Evolutionary conservation across 208 protist species (phyloP).

Genomic region (Naegleria gruberi): DNA sequence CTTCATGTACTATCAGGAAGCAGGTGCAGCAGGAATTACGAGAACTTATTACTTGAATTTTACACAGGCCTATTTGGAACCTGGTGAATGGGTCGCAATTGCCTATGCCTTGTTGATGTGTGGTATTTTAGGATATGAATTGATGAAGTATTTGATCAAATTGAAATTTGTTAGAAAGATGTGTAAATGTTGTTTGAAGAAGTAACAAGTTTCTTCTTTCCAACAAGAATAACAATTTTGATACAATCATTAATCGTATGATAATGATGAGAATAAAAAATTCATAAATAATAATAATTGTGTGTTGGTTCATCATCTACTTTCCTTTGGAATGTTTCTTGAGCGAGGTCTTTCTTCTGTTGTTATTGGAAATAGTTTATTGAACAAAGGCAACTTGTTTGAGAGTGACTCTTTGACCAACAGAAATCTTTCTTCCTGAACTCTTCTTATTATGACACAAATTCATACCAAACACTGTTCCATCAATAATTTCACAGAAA

Average conservation of each 20-base stretch:
- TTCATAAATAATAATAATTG: too few species aligned
- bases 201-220: too few species aligned
- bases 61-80: background rate
- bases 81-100: background rate
- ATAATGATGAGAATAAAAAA: too few species aligned
- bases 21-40: background rate
- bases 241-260: too few species aligned
- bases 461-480: background rate
- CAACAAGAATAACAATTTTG: too few species aligned
- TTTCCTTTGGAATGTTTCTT: too few species aligned
- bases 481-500: background rate
- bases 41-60: background rate
- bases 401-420: background rate
- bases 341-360: too few species aligned
- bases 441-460: background rate
- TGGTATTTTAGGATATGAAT: background rate
- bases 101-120: background rate
- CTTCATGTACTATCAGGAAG: background rate
- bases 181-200: too few species aligned
- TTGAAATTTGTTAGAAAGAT: too few species aligned
- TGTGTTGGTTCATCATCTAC: too few species aligned
- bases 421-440: background rate
- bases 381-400: background rate
- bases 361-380: too few species aligned
- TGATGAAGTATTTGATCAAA: background rate